Evolutionary conservation across 2,329 filamentous ascomycete genomes (phyloP), one percentile per base, ranked within the genome.

Genomic region (Ascochyta lentis): DNA sequence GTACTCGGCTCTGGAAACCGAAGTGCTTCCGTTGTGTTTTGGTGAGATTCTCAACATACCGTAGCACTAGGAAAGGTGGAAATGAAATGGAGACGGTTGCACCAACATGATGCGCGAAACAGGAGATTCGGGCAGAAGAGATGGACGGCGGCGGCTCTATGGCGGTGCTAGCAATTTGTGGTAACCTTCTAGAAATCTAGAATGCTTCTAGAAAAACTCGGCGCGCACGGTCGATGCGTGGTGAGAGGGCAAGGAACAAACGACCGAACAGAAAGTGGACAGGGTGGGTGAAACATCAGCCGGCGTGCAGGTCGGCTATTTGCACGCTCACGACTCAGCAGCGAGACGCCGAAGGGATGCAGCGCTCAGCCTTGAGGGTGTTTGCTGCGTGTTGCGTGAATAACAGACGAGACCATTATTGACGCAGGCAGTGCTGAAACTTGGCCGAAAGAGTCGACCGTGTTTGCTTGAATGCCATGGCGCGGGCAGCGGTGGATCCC

Each of bases 131-230:
- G 19, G 46, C 56, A 43, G 50, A 58, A 65, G 56, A 43, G 67
- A 72, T 68, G 63, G 63, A 64, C 67, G 49, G 58, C 60, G 61
- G 64, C 60, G 61, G 54, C 53, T 44, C 54, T 53, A 52, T 56
- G 56, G 49, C 53, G 47, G 59, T 50, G 43, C 58, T 68, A 67
- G 22, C 61, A 53, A 42, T 26, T 64, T 71, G 41, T 33, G 63
- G 71, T 54, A 74, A 61, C 43, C 61, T 74, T 74, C 72, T 70
- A 64, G 72, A 75, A 73, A 62, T 37, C 49, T 55, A 49, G 43
- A 60, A 54, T 50, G 42, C 43, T 68, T 68, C 66, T 61, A 53
- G 64, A 67, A 66, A 54, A 58, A 49, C 50, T 51, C 41, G 41
- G 29, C 43, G 58, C 40, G 60, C 63, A 69, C 63, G 65, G 62